phyloP scores from a whole-genome alignment of 306 rosid genomes.

The Fragaria ananassa region DNA sequence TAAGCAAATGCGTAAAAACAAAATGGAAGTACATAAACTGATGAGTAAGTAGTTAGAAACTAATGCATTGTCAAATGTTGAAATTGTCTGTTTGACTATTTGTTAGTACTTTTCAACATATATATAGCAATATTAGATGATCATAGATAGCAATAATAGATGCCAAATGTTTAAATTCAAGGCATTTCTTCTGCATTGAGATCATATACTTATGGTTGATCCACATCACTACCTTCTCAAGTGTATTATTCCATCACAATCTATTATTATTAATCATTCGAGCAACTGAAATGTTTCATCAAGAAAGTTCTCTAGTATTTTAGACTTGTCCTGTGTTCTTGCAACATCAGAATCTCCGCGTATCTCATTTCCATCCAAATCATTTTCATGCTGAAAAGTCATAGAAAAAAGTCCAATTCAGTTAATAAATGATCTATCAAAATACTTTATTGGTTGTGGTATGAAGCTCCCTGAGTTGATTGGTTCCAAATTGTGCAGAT shows the following conservation, averaged over 20 bases:
- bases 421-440: no score
- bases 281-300: constrained; percentile 85
- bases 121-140: neutral
- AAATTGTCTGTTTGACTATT: neutral
- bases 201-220: constrained; percentile 14
- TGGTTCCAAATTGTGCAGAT: no score
- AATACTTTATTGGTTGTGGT: no score
- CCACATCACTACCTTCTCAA: constrained; percentile 48
- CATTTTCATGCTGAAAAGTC: constrained; percentile 63
- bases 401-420: constrained; percentile 9
- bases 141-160: neutral
- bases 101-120: neutral
- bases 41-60: neutral
- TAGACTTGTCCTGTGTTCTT: constrained; percentile 63
- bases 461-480: no score
- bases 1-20: no score
- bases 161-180: neutral
- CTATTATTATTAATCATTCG: constrained; percentile 60
- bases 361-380: constrained; percentile 34
- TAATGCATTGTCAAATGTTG: neutral
- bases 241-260: constrained; percentile 81
- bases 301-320: constrained; percentile 60
- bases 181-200: constrained; percentile 11
- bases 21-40: no score
- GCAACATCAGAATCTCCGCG: constrained; percentile 44